Evolutionary conservation across 306 rosid genomes (phyloP), one percentile per base, ranked within the genome.

Genomic region (Vigna trinervia): DNA sequence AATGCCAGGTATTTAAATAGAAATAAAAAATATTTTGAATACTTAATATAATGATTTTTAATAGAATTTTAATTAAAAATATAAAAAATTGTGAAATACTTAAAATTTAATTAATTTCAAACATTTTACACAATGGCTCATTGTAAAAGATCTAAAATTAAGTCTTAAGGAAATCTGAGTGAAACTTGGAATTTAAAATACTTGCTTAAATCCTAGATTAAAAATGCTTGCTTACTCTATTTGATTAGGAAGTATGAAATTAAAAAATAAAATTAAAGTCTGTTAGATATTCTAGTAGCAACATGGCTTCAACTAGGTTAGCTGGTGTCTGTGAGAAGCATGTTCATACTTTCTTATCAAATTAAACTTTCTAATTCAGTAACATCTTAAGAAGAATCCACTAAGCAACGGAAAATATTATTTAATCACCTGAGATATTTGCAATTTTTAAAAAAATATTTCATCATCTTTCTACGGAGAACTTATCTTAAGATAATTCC

Each of bases 401-500:
- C 48, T 43, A 53, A 52, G 52, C 2, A 69, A 75, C 46, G 53
- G 19, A 61, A 61, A 32, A 51, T 8, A 47, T 10, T 19, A 70
- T 30, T 63, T 52, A 76, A 46, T 73, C 75, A 30, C 13, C 8
- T 64, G 69, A 80, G 52, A 73, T 41, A 39, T 39, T 39, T 39
- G 2, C 43, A 8, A 41, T 12, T 41, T 41, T 41, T 8, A 39
- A 39, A 39, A 39, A 8, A 39, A 8, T 8, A 39, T 39, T 36
- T 39, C 2, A 39, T 39, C 9, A 39, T 39, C 19, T 17, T 17
- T 17, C 19, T 17, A 17, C 19, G 19, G 19, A 17, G 19, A 17
- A 17, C 19, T 17, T 17, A 17, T 17, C 19, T 17, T 17, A 17
- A 17, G 19, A 17, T 17, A 17, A 17, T 17, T 17, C 19, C 19